Evolutionary conservation across 2,329 filamentous ascomycete genomes (phyloP).

Genomic region (Herpotrichia juniperi): DNA sequence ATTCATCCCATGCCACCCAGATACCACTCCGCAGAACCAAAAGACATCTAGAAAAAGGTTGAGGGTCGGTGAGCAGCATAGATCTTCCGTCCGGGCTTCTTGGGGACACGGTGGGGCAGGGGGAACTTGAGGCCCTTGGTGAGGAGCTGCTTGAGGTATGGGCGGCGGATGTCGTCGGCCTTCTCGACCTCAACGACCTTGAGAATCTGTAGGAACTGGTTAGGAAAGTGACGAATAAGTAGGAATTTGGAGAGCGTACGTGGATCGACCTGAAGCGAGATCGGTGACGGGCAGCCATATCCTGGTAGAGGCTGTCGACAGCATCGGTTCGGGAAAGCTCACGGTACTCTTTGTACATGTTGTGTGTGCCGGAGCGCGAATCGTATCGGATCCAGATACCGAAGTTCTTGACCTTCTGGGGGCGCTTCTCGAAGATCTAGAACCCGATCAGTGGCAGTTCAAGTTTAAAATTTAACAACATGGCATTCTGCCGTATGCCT

Average conservation of each 20-base stretch:
- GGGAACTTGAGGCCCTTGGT: conserved; percentile 97
- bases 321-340: conserved; percentile 96
- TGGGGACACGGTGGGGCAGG: conserved; percentile 93
- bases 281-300: conserved; percentile 99
- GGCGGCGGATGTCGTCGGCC: conserved; percentile 91
- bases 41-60: conserved; percentile 87
- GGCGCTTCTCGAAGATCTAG: conserved; percentile 98
- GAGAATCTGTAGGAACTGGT: conserved; percentile 72
- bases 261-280: conserved; percentile 98
- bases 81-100: conserved; percentile 83
- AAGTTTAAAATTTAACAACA: background rate
- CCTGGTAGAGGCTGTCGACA: conserved; percentile 96
- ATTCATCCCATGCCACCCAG: conserved; percentile 45
- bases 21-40: conserved; percentile 39
- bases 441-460: conserved; percentile 1
- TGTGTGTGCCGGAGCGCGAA: conserved; percentile 99
- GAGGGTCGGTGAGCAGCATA: conserved; percentile 92
- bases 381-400: conserved; percentile 99
- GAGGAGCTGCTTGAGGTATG: conserved; percentile 99
- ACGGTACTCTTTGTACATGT: conserved; percentile 99
- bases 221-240: background rate
- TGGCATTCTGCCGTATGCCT: background rate
- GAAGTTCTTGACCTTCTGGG: conserved; percentile 99
- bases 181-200: conserved; percentile 98
- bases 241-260: conserved; percentile 70